Percentiles rank a stretch among this genome's conserved stretches.
phyloP scores from a whole-genome alignment of 768 basidiomycete genomes.

The Agrocybe pediades region DNA sequence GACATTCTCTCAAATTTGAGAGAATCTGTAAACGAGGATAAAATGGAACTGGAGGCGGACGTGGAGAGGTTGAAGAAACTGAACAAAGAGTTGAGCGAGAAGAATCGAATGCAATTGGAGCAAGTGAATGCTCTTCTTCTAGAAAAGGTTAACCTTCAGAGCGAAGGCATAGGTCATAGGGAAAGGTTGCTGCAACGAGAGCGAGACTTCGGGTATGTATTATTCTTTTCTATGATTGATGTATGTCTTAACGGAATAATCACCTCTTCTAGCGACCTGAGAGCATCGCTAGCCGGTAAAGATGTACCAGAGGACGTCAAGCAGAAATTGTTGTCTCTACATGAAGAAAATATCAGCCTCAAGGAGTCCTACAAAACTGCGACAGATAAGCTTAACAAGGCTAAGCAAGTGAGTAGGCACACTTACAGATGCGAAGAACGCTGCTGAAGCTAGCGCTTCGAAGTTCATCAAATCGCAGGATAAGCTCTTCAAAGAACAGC shows the following conservation, averaged over 20 bases:
- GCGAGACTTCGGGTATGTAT: conserved; percentile 77
- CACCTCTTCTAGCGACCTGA: conserved; percentile 59
- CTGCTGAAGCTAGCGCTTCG: neutral
- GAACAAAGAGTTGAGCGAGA: conserved; percentile 73
- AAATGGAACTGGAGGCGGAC: conserved; percentile 71
- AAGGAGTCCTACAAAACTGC: conserved; percentile 72
- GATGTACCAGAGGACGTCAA: conserved; percentile 85
- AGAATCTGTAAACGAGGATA: conserved; percentile 89
- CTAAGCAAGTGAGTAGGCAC: conserved; percentile 56
- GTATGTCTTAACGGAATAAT: too few species aligned
- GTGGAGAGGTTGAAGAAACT: conserved; percentile 63
- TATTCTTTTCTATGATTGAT: too few species aligned
- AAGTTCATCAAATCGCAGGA: conserved; percentile 95
- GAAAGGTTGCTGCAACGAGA: conserved; percentile 88
- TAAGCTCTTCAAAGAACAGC: conserved; percentile 83
- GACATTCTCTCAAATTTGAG: conserved; percentile 86
- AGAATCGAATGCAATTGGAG: conserved; percentile 89
- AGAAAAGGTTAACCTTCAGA: conserved; percentile 90
- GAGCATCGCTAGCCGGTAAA: conserved; percentile 74
- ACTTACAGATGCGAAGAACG: neutral
- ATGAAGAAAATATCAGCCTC: conserved; percentile 73
- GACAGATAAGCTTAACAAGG: conserved; percentile 79
- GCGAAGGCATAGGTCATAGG: conserved; percentile 86
- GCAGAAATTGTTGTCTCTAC: conserved; percentile 67
- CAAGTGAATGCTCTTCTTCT: conserved; percentile 83